Conservation (phyloP, 2,329 filamentous ascomycete species). For the Claviceps sp. region DNA sequence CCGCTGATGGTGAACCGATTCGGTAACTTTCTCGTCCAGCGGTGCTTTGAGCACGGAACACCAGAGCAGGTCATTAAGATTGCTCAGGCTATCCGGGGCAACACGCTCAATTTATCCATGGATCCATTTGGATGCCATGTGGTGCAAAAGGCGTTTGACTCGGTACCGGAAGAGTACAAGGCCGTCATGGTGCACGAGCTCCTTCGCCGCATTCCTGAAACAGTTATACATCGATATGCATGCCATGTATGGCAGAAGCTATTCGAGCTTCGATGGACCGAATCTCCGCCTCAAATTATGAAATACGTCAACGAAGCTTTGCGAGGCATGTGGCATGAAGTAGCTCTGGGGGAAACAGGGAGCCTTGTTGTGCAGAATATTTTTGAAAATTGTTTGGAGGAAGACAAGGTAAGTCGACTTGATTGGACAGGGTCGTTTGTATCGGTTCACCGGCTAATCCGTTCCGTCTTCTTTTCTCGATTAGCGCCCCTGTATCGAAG, state of each 20-base stretch:
- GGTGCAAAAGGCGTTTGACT: constrained; percentile 96
- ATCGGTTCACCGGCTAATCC: background rate
- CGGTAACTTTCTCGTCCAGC: constrained; percentile 95
- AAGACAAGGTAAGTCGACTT: constrained; percentile 64
- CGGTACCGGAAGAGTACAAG: constrained; percentile 94
- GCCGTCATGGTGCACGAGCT: constrained; percentile 98
- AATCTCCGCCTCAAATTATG: constrained; percentile 95
- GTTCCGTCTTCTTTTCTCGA: background rate
- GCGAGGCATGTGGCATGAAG: constrained; percentile 96
- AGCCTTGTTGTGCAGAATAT: constrained; percentile 98
- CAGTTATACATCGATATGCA: constrained; percentile 94
- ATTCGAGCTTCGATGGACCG: constrained; percentile 92
- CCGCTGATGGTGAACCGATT: constrained; percentile 97
- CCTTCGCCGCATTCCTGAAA: constrained; percentile 88
- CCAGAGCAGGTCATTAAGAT: constrained; percentile 91
- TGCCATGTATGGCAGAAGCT: constrained; percentile 99
- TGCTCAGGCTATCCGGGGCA: constrained; percentile 84
- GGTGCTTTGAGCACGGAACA: constrained; percentile 96
- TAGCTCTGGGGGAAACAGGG: constrained; percentile 90
- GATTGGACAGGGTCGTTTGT: background rate
- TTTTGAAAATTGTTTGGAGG: constrained; percentile 96
- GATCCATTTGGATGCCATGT: constrained; percentile 98
- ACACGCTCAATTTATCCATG: constrained; percentile 91
- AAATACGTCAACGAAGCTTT: constrained; percentile 93
- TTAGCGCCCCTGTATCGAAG: constrained; percentile 93